These are phyloP conservation scores for Plasmodium fragile DNA, from an alignment of 169 alveolate species.

Conservation along the genomic window DNA sequence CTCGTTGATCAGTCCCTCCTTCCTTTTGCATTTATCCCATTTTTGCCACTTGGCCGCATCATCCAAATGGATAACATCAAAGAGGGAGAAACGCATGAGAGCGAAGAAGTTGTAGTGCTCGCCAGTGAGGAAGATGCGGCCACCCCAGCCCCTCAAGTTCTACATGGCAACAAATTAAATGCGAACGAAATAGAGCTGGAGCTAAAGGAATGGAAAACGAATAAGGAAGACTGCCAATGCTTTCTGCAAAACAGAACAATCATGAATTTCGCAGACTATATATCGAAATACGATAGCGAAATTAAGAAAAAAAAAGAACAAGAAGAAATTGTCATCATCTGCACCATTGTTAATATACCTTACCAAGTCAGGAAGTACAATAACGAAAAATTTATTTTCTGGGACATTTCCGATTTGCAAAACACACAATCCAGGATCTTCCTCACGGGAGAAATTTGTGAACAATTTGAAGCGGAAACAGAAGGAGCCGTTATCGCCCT, in stretches of 20 bases:
- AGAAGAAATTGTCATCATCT: conserved; percentile 30
- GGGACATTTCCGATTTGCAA: conserved; percentile 73
- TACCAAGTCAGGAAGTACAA: conserved; percentile 57
- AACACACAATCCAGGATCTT: conserved; percentile 54
- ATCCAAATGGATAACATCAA: background rate
- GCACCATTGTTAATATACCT: conserved; percentile 69
- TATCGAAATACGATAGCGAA: conserved; percentile 49
- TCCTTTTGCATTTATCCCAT: background rate
- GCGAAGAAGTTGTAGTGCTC: background rate
- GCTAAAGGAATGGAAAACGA: conserved; percentile 23
- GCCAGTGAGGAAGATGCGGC: background rate
- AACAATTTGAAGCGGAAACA: conserved; percentile 26
- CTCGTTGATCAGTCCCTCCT: background rate
- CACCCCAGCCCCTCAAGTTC: background rate
- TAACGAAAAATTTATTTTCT: conserved; percentile 56
- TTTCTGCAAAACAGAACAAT: conserved; percentile 22
- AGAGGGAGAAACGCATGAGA: background rate
- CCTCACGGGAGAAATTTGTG: conserved; percentile 67
- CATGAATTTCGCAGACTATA: conserved; percentile 41
- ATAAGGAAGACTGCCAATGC: conserved; percentile 24
- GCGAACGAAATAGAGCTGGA: conserved; percentile 36
- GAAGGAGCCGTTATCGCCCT: conserved; percentile 67
- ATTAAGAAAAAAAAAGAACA: conserved; percentile 35
- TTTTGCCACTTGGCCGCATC: background rate
- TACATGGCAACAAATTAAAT: conserved; percentile 4